Conservation (phyloP, 176 grass and related monocot genomes). For the Chrysopogon serrulatus region DNA sequence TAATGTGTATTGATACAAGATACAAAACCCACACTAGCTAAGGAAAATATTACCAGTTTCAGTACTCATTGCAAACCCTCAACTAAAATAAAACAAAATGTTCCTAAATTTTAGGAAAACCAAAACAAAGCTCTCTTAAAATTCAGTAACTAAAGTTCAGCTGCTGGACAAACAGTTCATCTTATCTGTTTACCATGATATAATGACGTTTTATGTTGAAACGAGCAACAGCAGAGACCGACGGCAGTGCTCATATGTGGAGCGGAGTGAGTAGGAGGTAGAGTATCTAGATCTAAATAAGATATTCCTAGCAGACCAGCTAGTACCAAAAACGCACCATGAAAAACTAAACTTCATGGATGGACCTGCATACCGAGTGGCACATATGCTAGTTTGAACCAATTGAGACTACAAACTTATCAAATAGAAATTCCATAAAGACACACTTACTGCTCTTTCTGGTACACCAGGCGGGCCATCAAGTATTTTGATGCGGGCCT, state of each 20-base stretch:
- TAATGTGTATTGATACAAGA: neutral
- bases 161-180: neutral
- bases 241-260: neutral
- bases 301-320: neutral
- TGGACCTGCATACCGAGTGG: neutral
- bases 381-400: neutral
- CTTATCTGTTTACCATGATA: neutral
- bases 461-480: conserved; percentile 70
- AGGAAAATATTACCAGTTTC: neutral
- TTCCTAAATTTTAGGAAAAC: neutral
- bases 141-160: neutral
- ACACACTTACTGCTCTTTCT: conserved; percentile 88
- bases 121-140: neutral
- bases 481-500: conserved; percentile 90
- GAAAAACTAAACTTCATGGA: neutral
- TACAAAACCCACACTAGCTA: neutral
- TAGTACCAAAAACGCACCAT: neutral
- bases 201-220: conserved; percentile 7
- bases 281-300: neutral
- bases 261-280: neutral
- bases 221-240: neutral
- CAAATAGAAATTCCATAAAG: neutral
- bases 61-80: neutral
- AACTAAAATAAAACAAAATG: neutral
- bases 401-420: neutral